phyloP scores from a whole-genome alignment of 768 basidiomycete species.

The Nidularia pulvinata region DNA sequence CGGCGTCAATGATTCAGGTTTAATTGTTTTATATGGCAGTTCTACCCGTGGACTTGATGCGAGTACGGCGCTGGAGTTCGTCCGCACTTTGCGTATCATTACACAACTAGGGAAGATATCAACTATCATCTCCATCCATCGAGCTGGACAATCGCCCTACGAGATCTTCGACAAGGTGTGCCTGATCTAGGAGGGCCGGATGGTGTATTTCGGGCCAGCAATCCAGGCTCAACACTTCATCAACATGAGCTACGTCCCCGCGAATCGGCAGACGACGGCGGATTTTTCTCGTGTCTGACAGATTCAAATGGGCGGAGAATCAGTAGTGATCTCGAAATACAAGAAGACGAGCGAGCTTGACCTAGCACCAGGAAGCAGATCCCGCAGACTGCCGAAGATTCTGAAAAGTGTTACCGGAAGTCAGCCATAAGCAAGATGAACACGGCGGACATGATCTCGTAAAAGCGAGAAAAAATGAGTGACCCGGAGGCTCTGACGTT shows the following conservation, averaged over 20 bases:
- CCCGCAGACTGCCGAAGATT: conserved; percentile 46
- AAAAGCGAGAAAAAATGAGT: conserved; percentile 43
- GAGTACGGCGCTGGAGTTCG: conserved; percentile 75
- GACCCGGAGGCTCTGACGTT: conserved; percentile 23
- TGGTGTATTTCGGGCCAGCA: conserved; percentile 78
- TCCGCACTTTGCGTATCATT: conserved; percentile 61
- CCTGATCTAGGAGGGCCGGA: conserved; percentile 72
- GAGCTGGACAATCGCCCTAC: conserved; percentile 74
- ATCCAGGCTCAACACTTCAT: conserved; percentile 74
- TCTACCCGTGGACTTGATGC: conserved; percentile 67
- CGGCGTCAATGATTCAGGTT: not conserved
- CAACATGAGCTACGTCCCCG: conserved; percentile 61
- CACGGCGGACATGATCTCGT: conserved; percentile 40
- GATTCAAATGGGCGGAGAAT: conserved; percentile 52
- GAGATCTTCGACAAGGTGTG: conserved; percentile 72
- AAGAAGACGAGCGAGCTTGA: too few species aligned
- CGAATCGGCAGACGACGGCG: conserved; percentile 61
- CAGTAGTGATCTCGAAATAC: conserved; percentile 23
- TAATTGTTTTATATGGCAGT: conserved; percentile 28
- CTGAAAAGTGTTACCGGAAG: conserved; percentile 29
- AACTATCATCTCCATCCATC: conserved; percentile 83
- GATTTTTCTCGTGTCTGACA: conserved; percentile 65
- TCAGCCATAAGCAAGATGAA: conserved; percentile 19
- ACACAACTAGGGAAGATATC: conserved; percentile 55
- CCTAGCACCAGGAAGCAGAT: too few species aligned